phyloP scores from a whole-genome alignment of 306 rosid genomes.

The Malus asiatica region DNA sequence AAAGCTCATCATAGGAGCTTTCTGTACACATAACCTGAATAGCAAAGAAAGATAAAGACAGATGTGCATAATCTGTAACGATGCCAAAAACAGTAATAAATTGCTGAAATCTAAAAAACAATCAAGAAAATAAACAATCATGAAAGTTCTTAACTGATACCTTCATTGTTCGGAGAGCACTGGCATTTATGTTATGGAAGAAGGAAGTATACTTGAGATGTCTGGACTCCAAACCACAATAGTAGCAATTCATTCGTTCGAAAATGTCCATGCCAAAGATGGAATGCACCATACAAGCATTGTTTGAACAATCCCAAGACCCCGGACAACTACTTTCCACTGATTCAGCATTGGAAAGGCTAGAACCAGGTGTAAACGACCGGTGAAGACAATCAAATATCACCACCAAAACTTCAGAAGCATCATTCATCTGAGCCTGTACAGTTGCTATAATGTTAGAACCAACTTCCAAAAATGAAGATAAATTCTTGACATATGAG shows the following conservation, averaged over 20 bases:
- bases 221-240: conserved; percentile 78
- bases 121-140: conserved; percentile 2
- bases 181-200: conserved; percentile 92
- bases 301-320: conserved; percentile 81
- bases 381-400: conserved; percentile 88
- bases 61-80: conserved; percentile 11
- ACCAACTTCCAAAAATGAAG: conserved; percentile 19
- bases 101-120: conserved; percentile 6
- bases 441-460: conserved; percentile 26
- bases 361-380: conserved; percentile 55
- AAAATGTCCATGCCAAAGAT: conserved; percentile 83
- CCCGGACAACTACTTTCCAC: conserved; percentile 55
- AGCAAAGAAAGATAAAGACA: conserved; percentile 15
- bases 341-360: conserved; percentile 55
- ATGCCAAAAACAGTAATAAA: conserved; percentile 9
- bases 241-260: conserved; percentile 83
- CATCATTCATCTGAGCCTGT: conserved; percentile 99
- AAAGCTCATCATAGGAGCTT: conserved; percentile 71
- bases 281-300: conserved; percentile 82
- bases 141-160: conserved; percentile 23
- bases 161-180: conserved; percentile 87
- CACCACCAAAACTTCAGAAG: conserved; percentile 89
- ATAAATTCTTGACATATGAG: background rate
- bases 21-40: conserved; percentile 56
- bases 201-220: conserved; percentile 86